Conservation (phyloP, 1,284 basidiomycete species). For the Tetrapyrgos nigripes region DNA sequence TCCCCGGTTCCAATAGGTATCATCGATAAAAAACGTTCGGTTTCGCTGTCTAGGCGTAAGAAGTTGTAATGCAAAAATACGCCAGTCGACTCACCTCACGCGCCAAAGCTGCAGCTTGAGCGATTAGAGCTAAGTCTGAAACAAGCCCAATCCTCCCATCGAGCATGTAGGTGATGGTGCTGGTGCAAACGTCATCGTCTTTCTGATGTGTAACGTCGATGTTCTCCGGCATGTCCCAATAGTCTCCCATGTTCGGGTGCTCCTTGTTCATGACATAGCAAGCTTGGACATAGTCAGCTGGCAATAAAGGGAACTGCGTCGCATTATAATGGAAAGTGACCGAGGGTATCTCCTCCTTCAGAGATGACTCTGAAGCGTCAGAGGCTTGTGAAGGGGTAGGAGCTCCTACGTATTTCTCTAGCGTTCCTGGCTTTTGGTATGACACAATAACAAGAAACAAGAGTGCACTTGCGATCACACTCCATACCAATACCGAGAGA, state of each 20-base stretch:
- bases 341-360: conserved; percentile 21
- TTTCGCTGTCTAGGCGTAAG: conserved; percentile 42
- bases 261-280: conserved; percentile 56
- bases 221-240: conserved; percentile 52
- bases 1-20: conserved; percentile 73
- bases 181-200: conserved; percentile 52
- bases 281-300: conserved; percentile 59
- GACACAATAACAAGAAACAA: conserved; percentile 59
- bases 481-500: conserved; percentile 52
- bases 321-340: conserved; percentile 66
- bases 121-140: conserved; percentile 68
- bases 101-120: conserved; percentile 69
- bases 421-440: conserved; percentile 51
- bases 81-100: conserved; percentile 52
- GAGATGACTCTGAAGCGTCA: neutral
- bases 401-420: conserved; percentile 53
- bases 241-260: conserved; percentile 57
- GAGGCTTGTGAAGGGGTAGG: conserved; percentile 16
- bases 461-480: conserved; percentile 52
- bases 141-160: conserved; percentile 68
- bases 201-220: conserved; percentile 58
- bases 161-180: conserved; percentile 73
- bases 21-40: conserved; percentile 60
- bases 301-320: conserved; percentile 62
- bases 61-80: neutral